These are phyloP conservation scores for Desmodesmus armatus DNA, from an alignment of 139 green algal genomes.

Conservation along the genomic window DNA sequence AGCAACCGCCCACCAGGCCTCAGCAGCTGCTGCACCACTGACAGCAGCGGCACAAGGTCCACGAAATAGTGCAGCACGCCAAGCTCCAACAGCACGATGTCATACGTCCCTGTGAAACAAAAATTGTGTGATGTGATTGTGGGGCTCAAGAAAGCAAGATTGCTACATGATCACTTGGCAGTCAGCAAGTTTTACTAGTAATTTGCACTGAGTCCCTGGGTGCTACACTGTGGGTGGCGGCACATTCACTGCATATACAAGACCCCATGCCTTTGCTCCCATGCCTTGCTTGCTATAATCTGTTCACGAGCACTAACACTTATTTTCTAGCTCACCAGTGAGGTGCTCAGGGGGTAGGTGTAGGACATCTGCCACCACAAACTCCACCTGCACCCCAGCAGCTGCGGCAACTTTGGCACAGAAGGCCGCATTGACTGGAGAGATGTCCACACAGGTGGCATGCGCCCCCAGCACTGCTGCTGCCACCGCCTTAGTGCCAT, in stretches of 20 bases:
- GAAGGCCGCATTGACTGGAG: slow-evolving; percentile 21
- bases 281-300: too few relatives aligned
- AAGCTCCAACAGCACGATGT: slow-evolving; percentile 39
- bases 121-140: background rate
- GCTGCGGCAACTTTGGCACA: slow-evolving; percentile 6
- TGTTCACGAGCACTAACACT: background rate
- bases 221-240: too few relatives aligned
- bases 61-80: slow-evolving; percentile 64
- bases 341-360: background rate
- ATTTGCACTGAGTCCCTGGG: too few relatives aligned
- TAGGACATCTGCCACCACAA: slow-evolving; percentile 36
- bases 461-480: slow-evolving; percentile 10
- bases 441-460: slow-evolving; percentile 30
- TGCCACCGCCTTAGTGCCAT: slow-evolving; percentile 40
- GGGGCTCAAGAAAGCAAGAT: too few relatives aligned
- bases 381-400: slow-evolving; percentile 12
- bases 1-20: slow-evolving; percentile 47
- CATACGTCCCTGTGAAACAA: background rate
- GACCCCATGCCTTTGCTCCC: too few relatives aligned
- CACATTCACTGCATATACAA: too few relatives aligned
- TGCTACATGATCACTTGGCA: too few relatives aligned
- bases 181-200: too few relatives aligned
- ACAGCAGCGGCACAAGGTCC: slow-evolving; percentile 49
- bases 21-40: slow-evolving; percentile 46
- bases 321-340: background rate